Evolutionary conservation across 257 asterid genomes (phyloP).

Genomic region (Solanum gandarillasii): DNA sequence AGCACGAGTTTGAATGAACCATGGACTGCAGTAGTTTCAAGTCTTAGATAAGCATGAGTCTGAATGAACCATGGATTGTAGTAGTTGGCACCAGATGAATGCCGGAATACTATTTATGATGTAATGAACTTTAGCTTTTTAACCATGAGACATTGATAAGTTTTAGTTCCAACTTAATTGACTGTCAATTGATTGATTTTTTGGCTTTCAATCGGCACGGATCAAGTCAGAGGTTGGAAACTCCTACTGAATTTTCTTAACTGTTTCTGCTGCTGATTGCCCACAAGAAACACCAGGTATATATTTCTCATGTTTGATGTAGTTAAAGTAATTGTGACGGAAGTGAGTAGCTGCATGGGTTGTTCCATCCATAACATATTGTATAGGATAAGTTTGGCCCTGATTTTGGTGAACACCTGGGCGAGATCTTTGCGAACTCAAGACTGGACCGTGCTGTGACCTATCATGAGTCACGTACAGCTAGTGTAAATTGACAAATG

Average conservation of each 20-base stretch:
- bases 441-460: neutral
- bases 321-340: neutral
- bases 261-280: constrained; percentile 34
- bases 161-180: neutral
- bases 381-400: neutral
- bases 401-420: neutral
- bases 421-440: neutral
- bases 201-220: neutral
- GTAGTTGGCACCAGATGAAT: neutral
- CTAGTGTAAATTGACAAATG: neutral
- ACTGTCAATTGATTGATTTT: neutral
- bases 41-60: neutral
- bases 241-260: constrained; percentile 29
- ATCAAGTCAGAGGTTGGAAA: constrained; percentile 18
- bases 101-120: neutral
- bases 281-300: constrained; percentile 30
- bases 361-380: neutral
- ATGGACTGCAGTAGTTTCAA: neutral
- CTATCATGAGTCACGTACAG: neutral
- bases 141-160: neutral
- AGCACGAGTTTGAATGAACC: neutral
- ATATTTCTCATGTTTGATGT: neutral
- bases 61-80: neutral
- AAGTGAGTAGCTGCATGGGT: neutral
- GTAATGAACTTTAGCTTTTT: neutral